phyloP scores from a whole-genome alignment of 2,329 filamentous ascomycete species.

The Tolypocladium paradoxum region DNA sequence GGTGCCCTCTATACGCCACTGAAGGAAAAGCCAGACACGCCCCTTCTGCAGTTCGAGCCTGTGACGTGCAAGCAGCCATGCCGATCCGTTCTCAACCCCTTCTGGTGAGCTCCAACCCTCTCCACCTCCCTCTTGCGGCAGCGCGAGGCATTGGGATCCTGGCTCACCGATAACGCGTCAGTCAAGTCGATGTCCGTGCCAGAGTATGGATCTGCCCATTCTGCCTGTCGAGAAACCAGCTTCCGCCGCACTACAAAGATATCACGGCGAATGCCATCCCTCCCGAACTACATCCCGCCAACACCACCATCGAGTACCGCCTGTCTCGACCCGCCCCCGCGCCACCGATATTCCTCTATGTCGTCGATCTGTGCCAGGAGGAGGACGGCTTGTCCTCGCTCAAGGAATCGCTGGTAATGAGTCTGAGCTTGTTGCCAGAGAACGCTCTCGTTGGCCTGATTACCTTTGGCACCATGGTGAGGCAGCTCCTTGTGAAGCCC shows the following conservation, averaged over 20 bases:
- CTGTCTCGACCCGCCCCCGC: conserved; percentile 74
- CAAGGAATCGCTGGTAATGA: conserved; percentile 81
- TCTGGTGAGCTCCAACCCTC: conserved; percentile 54
- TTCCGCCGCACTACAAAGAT: conserved; percentile 82
- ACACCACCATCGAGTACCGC: conserved; percentile 84
- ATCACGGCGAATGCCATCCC: conserved; percentile 76
- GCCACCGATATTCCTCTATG: conserved; percentile 77
- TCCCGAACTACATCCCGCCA: conserved; percentile 69
- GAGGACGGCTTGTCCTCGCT: conserved; percentile 74
- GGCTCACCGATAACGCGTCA: conserved; percentile 24
- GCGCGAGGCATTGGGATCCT: not conserved
- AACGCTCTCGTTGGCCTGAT: conserved; percentile 75
- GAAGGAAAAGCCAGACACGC: conserved; percentile 87
- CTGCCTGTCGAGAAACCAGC: conserved; percentile 71
- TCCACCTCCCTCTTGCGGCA: not conserved
- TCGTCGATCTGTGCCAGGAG: conserved; percentile 82
- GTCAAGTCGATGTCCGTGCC: conserved; percentile 74
- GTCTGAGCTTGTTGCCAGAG: conserved; percentile 69
- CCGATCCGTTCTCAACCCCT: conserved; percentile 90
- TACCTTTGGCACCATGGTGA: conserved; percentile 86
- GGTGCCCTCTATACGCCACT: conserved; percentile 90
- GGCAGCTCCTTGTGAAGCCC: conserved; percentile 13
- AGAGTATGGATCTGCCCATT: conserved; percentile 85
- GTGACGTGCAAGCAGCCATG: conserved; percentile 95
- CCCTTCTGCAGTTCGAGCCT: conserved; percentile 87